Evolutionary conservation across 2,329 filamentous ascomycete species (phyloP).

Genomic region (Colletotrichum sp.): DNA sequence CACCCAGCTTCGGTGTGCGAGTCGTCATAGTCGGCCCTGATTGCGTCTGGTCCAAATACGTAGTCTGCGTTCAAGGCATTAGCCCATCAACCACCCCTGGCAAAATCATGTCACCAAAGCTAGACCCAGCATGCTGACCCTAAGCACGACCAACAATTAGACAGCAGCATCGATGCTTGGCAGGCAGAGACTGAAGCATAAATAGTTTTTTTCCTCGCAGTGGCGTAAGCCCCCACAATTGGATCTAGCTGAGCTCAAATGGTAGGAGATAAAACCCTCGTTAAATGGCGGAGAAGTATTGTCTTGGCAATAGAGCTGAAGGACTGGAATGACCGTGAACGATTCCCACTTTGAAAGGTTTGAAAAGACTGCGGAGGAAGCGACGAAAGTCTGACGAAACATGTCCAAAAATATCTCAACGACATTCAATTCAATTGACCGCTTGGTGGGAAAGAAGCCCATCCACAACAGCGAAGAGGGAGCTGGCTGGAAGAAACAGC

Average conservation of each 20-base stretch:
- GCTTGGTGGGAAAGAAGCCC: neutral
- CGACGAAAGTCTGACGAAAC: neutral
- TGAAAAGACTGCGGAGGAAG: neutral
- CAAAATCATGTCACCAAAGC: neutral
- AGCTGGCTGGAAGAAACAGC: neutral
- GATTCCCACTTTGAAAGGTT: neutral
- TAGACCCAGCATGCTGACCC: neutral
- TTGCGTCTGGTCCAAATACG: neutral
- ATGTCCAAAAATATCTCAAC: neutral
- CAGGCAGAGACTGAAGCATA: neutral
- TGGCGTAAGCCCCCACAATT: neutral
- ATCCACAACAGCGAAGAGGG: neutral
- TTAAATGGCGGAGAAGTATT: neutral
- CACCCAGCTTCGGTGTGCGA: neutral
- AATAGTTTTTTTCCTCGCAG: neutral
- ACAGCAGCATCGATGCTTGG: neutral
- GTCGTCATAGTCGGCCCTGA: neutral
- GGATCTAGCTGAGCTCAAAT: neutral
- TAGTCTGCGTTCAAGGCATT: neutral
- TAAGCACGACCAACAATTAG: neutral
- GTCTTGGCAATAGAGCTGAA: neutral
- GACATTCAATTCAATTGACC: neutral
- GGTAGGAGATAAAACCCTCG: neutral
- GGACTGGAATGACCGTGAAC: neutral
- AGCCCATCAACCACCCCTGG: neutral